Base-by-base conservation (phyloP, 371 early-diverging fungal genomes). In the Actinomucor elegans region DNA sequence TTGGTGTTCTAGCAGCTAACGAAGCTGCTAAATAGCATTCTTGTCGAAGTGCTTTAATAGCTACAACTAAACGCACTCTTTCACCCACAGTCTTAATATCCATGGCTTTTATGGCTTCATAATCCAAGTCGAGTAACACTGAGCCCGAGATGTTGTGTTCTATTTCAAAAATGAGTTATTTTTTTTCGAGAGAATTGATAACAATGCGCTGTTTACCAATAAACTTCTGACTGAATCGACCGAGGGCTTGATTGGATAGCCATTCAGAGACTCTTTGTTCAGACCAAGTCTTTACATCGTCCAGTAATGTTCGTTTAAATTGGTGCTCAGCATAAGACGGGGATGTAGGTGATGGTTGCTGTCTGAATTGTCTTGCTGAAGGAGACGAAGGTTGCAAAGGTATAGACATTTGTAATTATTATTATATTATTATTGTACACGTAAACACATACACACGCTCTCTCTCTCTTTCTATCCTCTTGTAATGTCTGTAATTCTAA, bases 11-110 rank as follows among this genome's bases (percentile, higher is more conserved):
- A 9, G 71, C 70, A 20, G 68, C 66, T 38, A 53, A 56, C 2
- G 64, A 61, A 11, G 59, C 65, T 23, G 75, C 49, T 21, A 65
- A 49, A 40, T 85, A 71, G 45, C 89, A 88, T 42, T 80, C 80
- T 52, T 86, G 78, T 33, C 88, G 80, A 35, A 92, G 66, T 3
- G 77, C 64, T 41, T 85, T 86, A 38, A 96, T 85, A 7, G 90
- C 92, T 17, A 79, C 66, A 12, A 90, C 64, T 33, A 97, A 67
- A 44, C 88, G 73, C 20, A 93, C 88, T 28, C 94, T 75, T 57
- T 94, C 94, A 21, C 95, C 94, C 10, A 95, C 90, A 1, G 87
- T 86, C 37, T 66, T 66, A 29, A 97, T 84, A 11, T 87, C 88
- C 73, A 97, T 84, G 42, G 92, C 90, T 69, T 90, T 89, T 17